phyloP scores from a whole-genome alignment of 2,329 filamentous ascomycete species.

The Diplodia seriata region DNA sequence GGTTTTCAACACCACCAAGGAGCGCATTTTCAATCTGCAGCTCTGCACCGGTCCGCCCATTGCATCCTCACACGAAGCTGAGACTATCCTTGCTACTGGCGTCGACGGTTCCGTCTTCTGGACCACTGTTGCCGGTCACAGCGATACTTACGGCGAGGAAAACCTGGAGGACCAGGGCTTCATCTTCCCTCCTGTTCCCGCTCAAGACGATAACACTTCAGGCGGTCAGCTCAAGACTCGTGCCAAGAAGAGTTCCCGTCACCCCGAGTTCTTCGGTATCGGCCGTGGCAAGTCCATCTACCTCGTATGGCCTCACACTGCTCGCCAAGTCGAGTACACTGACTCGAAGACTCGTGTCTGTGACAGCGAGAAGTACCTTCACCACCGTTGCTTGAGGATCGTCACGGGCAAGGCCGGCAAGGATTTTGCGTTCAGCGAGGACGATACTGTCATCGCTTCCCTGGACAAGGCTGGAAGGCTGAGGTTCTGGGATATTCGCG shows the following conservation, averaged over 20 bases:
- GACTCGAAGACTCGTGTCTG: conserved; percentile 65
- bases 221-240: conserved; percentile 95
- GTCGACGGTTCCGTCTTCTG: conserved; percentile 98
- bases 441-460: conserved; percentile 92
- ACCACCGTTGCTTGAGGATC: conserved; percentile 88
- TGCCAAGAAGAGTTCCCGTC: conserved; percentile 84
- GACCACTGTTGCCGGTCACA: conserved; percentile 73
- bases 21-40: conserved; percentile 93
- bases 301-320: conserved; percentile 72
- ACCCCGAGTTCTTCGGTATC: conserved; percentile 93
- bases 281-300: conserved; percentile 96
- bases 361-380: conserved; percentile 85
- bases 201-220: conserved; percentile 87
- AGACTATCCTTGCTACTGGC: conserved; percentile 89
- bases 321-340: conserved; percentile 58
- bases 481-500: conserved; percentile 97
- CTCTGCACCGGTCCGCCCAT: conserved; percentile 71
- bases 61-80: conserved; percentile 61
- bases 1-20: conserved; percentile 87
- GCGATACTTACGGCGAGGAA: conserved; percentile 72
- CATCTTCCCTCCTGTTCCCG: conserved; percentile 83
- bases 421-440: conserved; percentile 96
- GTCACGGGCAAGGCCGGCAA: conserved; percentile 98
- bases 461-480: conserved; percentile 95
- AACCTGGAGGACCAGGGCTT: conserved; percentile 86